phyloP scores from a whole-genome alignment of 2,329 filamentous ascomycete species.

The Shiraia sp. region DNA sequence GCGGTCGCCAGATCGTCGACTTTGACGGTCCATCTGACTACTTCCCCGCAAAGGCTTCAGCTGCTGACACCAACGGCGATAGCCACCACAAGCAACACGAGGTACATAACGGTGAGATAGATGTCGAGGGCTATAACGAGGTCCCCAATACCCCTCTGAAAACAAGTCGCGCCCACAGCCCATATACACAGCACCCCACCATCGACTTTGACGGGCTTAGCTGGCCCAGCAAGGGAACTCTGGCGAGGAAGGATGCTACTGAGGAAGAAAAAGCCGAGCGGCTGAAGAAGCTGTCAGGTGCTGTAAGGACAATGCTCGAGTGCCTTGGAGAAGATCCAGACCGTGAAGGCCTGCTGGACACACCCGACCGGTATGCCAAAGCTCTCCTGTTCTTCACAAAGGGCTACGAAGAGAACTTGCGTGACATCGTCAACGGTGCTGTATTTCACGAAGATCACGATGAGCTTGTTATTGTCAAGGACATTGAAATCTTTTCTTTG shows the following conservation, averaged over 20 bases:
- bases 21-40: constrained; percentile 44
- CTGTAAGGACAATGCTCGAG: constrained; percentile 66
- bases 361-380: constrained; percentile 87
- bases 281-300: constrained; percentile 64
- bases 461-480: constrained; percentile 96
- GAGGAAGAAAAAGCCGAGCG: constrained; percentile 62
- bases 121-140: constrained; percentile 59
- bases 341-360: constrained; percentile 65
- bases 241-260: constrained; percentile 62
- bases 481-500: constrained; percentile 91
- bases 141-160: constrained; percentile 57
- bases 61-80: constrained; percentile 17
- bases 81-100: constrained; percentile 19
- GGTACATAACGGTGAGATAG: constrained; percentile 29
- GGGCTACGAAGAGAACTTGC: constrained; percentile 93
- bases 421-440: constrained; percentile 88
- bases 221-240: constrained; percentile 65
- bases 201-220: constrained; percentile 61
- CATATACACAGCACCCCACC: constrained; percentile 55
- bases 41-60: constrained; percentile 28
- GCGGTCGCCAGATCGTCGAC: constrained; percentile 51
- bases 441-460: constrained; percentile 97
- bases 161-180: constrained; percentile 56
- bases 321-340: constrained; percentile 69
- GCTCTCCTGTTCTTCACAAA: constrained; percentile 95